These are phyloP conservation scores for Gomphus bonarii DNA, from an alignment of 1,284 basidiomycete species.

Conservation along the genomic window DNA sequence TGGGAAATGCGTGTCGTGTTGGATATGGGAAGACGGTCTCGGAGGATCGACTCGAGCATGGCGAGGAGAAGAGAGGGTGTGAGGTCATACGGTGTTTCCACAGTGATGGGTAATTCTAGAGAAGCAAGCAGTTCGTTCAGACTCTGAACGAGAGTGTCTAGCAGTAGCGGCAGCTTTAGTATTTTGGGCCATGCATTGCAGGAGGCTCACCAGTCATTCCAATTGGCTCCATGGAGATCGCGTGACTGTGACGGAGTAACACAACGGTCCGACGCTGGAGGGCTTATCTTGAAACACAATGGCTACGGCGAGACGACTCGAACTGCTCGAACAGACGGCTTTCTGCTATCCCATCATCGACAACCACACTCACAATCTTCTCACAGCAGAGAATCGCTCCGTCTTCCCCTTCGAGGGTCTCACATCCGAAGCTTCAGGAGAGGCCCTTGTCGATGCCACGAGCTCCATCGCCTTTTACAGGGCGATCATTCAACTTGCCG, in stretches of 20 bases:
- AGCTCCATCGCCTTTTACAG: slow-evolving; percentile 49
- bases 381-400: slow-evolving; percentile 35
- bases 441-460: slow-evolving; percentile 41
- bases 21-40: slow-evolving; percentile 36
- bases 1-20: slow-evolving; percentile 29
- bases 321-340: slow-evolving; percentile 17
- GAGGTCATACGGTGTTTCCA: slow-evolving; percentile 55
- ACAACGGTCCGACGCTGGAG: too few species aligned
- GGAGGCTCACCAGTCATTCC: too few species aligned
- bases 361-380: slow-evolving; percentile 67
- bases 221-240: too few species aligned
- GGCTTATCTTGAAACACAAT: not conserved
- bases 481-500: slow-evolving; percentile 42
- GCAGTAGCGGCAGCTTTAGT: not conserved
- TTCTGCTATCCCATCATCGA: slow-evolving; percentile 46
- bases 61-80: slow-evolving; percentile 58
- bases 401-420: slow-evolving; percentile 47
- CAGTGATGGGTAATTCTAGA: slow-evolving; percentile 40
- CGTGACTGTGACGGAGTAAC: too few species aligned
- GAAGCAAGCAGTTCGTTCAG: slow-evolving; percentile 39
- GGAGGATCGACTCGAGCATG: slow-evolving; percentile 50
- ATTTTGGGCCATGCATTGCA: too few species aligned
- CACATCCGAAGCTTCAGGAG: slow-evolving; percentile 50
- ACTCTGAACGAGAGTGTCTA: slow-evolving; percentile 18
- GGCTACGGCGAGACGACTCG: not conserved